Base-by-base conservation (phyloP, 208 protist species). In the Acanthamoeba divionensis region DNA sequence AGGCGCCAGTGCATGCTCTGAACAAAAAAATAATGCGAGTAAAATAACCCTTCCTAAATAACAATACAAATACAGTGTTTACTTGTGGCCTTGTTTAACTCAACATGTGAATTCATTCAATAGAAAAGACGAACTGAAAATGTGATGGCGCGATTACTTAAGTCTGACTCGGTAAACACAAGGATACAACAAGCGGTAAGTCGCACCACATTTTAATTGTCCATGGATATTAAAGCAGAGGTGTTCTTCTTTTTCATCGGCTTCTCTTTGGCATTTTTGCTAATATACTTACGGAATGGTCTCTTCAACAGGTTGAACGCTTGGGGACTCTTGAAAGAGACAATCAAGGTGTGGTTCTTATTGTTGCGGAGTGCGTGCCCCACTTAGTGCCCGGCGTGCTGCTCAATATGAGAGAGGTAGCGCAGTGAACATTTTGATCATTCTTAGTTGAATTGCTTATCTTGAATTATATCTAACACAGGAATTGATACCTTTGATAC, bases 341-440 rank as follows among this genome's bases (percentile, higher is more conserved):
- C 29, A 90, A 92, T 33, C 80, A 94, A 31, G 73, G 69, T 60
- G 31, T 77, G 47, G 91, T 94, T 2, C 54, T 48, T n/a, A 88
- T 95, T 1, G 48, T 96, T 15, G 93, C 91, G 0, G 63, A 91
- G 13, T 93, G 63, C 4, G 31, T 95, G 45, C 94, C 94, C 33
- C 63, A 95, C 41, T 91, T 95, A 45, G 71, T 95, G 2, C 94
- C 94, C 0, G 89, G 89, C 55, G 93, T 95, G 9, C 83, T 95
- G 0, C 73, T 95, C 15, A 95, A 95, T 15, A 95, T 90, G 45
- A 38, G 94, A n/a, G 93, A 95, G 26, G 93, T 87, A 71, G 48
- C n/a, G 9, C 47, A 63, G 24, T 21, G 38, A 8, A 62, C 47
- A 47, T 9, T 8, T 10, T 48, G 8, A 21, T 48, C 15, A 80